Evolutionary conservation across 1,284 basidiomycete genomes (phyloP).

Genomic region (Trichosporon sp.): DNA sequence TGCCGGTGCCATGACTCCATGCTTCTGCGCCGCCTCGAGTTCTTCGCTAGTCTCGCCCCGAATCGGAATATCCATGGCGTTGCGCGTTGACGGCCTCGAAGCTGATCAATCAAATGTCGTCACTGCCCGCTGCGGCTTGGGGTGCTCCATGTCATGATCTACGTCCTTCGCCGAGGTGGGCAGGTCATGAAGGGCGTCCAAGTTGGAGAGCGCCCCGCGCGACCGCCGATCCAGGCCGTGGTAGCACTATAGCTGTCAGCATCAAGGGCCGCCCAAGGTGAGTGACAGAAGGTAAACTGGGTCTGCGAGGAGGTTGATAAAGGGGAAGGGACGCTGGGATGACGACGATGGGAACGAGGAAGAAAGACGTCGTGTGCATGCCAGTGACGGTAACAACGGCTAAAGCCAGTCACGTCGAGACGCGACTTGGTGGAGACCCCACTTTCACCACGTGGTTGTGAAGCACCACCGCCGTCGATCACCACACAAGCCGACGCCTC

Average conservation of each 20-base stretch:
- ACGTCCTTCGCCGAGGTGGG: background rate
- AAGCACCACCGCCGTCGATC: background rate
- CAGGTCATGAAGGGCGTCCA: background rate
- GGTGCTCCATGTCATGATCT: background rate
- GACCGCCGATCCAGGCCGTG: background rate
- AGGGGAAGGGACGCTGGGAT: background rate
- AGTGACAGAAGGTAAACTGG: background rate
- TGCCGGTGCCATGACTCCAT: background rate
- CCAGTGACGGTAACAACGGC: background rate
- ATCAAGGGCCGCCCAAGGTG: background rate
- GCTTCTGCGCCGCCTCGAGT: conserved; percentile 16
- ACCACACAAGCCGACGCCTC: background rate
- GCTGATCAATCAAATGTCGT: conserved; percentile 8
- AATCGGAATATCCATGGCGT: background rate
- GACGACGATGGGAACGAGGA: background rate
- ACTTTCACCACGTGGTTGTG: conserved; percentile 2
- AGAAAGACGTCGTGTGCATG: background rate
- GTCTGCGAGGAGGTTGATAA: background rate
- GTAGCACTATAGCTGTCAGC: background rate
- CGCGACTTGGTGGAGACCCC: conserved; percentile 6
- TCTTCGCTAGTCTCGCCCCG: background rate
- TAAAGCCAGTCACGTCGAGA: background rate
- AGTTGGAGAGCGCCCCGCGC: background rate
- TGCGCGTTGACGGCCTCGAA: background rate
- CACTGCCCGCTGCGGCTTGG: background rate